Evolutionary conservation across 1,139 yeast species (phyloP), one percentile per base, ranked within the genome.

Genomic region (Scheffersomyces lignicola): DNA sequence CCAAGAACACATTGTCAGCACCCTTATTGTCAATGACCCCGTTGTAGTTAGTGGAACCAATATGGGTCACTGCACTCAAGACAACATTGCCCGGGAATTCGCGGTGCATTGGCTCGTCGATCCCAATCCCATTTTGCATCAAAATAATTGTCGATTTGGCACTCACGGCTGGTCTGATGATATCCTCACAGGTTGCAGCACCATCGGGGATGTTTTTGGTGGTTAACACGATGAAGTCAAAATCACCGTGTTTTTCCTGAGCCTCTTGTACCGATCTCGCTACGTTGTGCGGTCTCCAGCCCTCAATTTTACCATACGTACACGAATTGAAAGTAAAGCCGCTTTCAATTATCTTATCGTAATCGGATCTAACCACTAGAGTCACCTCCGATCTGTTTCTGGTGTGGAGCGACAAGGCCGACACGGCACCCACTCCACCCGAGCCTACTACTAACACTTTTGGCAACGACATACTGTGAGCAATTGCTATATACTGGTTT

Each of bases 141-240:
- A 84, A 66, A 3, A 83, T 76, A 37, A 86, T 75, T 4, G 75
- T 67, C 4, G 87, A 71, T 18, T 62, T 57, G 4, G 62, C 48
- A 7, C 68, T 56, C 18, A 81, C 75, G 2, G 78, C 85, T 2
- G 83, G 78, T 18, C 56, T 66, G 38, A 83, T 70, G 31, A 83
- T 60, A 16, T 80, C 78, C 46, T 80, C 87, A 35, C 83, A 69
- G 36, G 70, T 65, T 3, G 78, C 59, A 5, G 54, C 44, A 0
- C 69, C 68, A 51, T 85, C 95, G 4, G 95, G 95, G 18, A 83
- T 69, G 47, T 82, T 83, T 52, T 86, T 86, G 30, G 88, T 82
- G 31, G 88, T 70, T 24, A 85, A 73, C 4, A 85, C 66, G 16
- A 84, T 67, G 49, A 68, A 86, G 49, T 85, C 95, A 49, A 74